phyloP scores from a whole-genome alignment of 345 rosid genomes.

The Capsella bursapastoris region DNA sequence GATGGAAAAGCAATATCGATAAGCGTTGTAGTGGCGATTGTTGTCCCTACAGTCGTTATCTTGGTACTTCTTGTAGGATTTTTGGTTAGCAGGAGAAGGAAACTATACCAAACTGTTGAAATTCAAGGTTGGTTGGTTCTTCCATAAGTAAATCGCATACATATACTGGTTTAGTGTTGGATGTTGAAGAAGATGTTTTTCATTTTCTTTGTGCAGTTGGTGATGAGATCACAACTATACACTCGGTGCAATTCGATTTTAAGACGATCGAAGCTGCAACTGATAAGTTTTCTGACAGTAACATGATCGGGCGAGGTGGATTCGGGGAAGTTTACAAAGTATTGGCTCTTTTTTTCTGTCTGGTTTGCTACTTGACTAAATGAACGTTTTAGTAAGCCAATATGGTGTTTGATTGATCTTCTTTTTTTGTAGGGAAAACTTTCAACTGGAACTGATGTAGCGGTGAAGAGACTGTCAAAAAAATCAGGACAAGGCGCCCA shows the following conservation, averaged over 20 bases:
- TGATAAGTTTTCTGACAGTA: slow-evolving; percentile 33
- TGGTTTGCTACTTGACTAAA: not conserved
- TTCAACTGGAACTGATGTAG: not conserved
- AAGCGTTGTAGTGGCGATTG: slow-evolving; percentile 12
- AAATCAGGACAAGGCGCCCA: not conserved
- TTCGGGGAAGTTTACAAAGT: slow-evolving; percentile 37
- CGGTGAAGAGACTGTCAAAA: not conserved
- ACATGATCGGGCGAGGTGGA: slow-evolving; percentile 34
- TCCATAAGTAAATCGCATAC: not conserved
- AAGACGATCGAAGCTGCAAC: slow-evolving; percentile 24
- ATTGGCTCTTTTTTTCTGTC: slow-evolving; percentile 3
- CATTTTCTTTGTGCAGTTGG: slow-evolving; percentile 20
- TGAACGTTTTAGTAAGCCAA: not conserved
- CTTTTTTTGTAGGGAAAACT: not conserved
- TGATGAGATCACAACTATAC: slow-evolving; percentile 6
- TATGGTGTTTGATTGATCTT: not conserved
- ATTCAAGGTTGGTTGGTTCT: slow-evolving; percentile 25
- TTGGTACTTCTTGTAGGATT: slow-evolving; percentile 21
- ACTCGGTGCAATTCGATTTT: slow-evolving; percentile 8
- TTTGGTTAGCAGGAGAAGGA: not conserved
- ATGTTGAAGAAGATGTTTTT: not conserved
- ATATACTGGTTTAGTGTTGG: not conserved
- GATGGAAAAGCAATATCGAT: not conserved
- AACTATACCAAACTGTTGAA: not conserved
- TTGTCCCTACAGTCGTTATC: slow-evolving; percentile 3